Evolutionary conservation across 371 early-diverging fungal genomes (phyloP), one percentile per base, ranked within the genome.

Genomic region (Rhizopus arrhizus): DNA sequence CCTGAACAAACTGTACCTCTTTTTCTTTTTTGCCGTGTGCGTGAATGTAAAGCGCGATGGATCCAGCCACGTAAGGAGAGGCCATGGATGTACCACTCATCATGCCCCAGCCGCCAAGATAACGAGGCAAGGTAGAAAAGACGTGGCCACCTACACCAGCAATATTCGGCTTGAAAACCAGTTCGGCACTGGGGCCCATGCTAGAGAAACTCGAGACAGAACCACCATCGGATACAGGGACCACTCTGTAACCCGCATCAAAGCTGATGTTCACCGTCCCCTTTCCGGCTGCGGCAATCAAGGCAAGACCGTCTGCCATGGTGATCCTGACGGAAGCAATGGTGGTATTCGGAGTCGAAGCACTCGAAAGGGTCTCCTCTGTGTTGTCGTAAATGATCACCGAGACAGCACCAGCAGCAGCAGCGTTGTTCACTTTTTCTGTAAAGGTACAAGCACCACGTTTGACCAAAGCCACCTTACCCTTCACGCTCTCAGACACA

Each of bases 51-150:
- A 92, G 69, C 11, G 92, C 92, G n/a, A 78, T 75, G 22, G 79
- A 68, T 15, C 92, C 92, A 15, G 91, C 74, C 9, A 88, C 75
- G 62, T 91, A 90, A 1, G 92, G 92, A 40, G 91, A 73, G 5
- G 92, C 89, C 84, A 81, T 82, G 12, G 81, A 82, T 0, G 85
- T 86, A 34, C 92, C 92, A 13, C 88, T 85, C 22, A 75, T 59
- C 7, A 84, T 74, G 1, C 81, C 84, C 70, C 90, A 91, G 0
- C 75, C 75, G 22, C 51, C 61, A 15, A 62, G 36, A 4, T 46
- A 31, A 53, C 67, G 65, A 6, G 75, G 75, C 64, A 85, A 31
- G 48, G 90, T 86, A 31, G 89, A 88, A 61, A 82, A 85, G 28
- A 90, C 82, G 53, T 73, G 72, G 31, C 88, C 89, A 61, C 90